These are phyloP conservation scores for Rheum nobile DNA, from an alignment of 148 eudicot species.

Conservation along the genomic window DNA sequence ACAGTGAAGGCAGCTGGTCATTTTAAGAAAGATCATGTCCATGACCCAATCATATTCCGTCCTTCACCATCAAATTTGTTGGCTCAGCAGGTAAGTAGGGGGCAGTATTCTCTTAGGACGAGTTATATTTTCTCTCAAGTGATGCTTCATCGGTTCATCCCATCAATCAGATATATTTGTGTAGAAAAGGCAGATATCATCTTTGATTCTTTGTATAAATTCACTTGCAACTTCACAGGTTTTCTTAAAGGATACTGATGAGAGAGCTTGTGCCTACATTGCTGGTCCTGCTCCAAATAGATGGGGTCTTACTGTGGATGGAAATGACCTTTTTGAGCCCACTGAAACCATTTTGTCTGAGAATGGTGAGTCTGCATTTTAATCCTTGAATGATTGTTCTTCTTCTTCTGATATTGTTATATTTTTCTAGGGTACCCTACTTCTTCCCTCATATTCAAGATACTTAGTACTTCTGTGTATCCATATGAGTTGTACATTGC, in stretches of 20 bases:
- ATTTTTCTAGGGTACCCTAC: background rate
- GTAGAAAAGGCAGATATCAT: background rate
- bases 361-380: constrained; percentile 27
- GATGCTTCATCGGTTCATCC: background rate
- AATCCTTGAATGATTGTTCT: background rate
- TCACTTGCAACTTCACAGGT: constrained; percentile 33
- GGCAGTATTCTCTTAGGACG: background rate
- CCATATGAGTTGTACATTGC: background rate
- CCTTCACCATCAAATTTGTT: constrained; percentile 69
- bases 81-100: constrained; percentile 67
- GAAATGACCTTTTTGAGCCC: constrained; percentile 55
- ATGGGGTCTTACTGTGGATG: constrained; percentile 82
- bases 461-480: background rate
- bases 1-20: constrained; percentile 50
- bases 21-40: constrained; percentile 25
- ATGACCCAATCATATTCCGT: constrained; percentile 51
- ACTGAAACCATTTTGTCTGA: constrained; percentile 10
- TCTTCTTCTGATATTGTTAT: background rate
- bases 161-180: background rate
- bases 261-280: constrained; percentile 97
- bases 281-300: constrained; percentile 99
- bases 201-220: background rate
- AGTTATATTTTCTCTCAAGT: background rate
- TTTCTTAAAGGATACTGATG: constrained; percentile 91
- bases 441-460: background rate